Evolutionary conservation across 768 basidiomycete genomes (phyloP).

Genomic region (Pleurotus pulmonarius): DNA sequence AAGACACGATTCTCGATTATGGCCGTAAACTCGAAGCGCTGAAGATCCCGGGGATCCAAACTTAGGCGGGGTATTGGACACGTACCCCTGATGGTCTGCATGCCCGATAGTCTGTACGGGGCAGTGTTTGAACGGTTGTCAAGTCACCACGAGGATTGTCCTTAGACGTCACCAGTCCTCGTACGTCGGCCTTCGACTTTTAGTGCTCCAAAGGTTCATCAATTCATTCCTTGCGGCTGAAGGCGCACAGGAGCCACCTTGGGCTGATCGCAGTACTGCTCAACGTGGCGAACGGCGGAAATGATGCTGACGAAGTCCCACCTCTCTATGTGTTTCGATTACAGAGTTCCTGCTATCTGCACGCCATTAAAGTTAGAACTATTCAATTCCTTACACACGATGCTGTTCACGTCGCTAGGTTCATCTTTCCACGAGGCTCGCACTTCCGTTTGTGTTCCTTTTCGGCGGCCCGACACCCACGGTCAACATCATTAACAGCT

Average conservation of each 20-base stretch:
- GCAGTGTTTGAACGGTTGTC: too few species aligned
- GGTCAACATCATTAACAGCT: background rate
- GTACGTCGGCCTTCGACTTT: too few species aligned
- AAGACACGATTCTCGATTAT: too few species aligned
- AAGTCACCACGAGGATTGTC: too few species aligned
- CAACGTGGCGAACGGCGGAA: background rate
- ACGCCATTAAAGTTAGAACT: background rate
- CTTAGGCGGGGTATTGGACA: too few species aligned
- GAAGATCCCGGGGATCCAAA: too few species aligned
- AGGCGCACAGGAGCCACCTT: background rate
- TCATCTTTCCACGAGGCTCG: background rate
- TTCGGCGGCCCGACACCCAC: constrained; percentile 5
- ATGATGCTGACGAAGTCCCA: background rate
- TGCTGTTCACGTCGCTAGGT: background rate
- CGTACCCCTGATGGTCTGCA: too few species aligned
- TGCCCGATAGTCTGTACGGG: too few species aligned
- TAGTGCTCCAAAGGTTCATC: too few species aligned
- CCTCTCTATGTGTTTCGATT: background rate
- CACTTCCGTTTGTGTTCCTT: background rate
- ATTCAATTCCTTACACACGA: background rate
- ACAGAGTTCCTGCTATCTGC: background rate
- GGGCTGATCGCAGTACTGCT: background rate
- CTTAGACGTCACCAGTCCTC: too few species aligned
- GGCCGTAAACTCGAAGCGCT: too few species aligned
- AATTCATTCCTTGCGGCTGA: too few species aligned